A percentile compares a stretch with the other conserved stretches of the same genome.
These are phyloP conservation scores for Acanthamoeba culbertsoni DNA, from an alignment of 208 protist species.

Conservation along the genomic window DNA sequence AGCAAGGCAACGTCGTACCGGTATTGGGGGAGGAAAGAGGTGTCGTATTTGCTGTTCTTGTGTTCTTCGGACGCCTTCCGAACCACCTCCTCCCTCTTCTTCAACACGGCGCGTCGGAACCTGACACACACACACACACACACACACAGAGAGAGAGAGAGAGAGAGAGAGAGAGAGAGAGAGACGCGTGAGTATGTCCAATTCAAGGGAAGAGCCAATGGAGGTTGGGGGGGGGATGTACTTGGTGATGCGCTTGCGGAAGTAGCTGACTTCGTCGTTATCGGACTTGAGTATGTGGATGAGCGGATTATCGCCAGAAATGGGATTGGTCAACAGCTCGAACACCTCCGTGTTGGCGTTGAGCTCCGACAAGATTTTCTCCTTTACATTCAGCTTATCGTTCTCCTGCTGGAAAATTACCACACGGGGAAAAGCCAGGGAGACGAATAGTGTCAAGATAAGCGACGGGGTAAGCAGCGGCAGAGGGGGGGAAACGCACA, in stretches of 20 bases:
- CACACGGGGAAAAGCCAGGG: too few species aligned
- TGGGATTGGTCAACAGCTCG: not conserved
- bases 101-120: not conserved
- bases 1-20: not conserved
- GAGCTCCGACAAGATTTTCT: slow-evolving; percentile 4
- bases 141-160: too few species aligned
- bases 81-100: not conserved
- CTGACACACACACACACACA: not conserved
- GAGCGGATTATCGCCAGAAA: not conserved
- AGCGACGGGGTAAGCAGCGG: too few species aligned
- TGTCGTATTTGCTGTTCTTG: slow-evolving; percentile 1
- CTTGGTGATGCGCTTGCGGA: slow-evolving; percentile 24
- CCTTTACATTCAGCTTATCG: not conserved
- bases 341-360: slow-evolving; percentile 14
- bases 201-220: too few species aligned
- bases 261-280: not conserved
- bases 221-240: not conserved
- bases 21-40: not conserved
- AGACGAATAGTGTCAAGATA: too few species aligned
- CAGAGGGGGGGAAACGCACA: too few species aligned
- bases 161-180: too few species aligned
- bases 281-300: not conserved
- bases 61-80: not conserved
- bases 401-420: not conserved
- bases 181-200: too few species aligned